A percentile compares a stretch with the other conserved stretches of the same genome.
These are phyloP conservation scores for Colletotrichum kahawae DNA, from an alignment of 2,329 filamentous ascomycete genomes.

Conservation along the genomic window DNA sequence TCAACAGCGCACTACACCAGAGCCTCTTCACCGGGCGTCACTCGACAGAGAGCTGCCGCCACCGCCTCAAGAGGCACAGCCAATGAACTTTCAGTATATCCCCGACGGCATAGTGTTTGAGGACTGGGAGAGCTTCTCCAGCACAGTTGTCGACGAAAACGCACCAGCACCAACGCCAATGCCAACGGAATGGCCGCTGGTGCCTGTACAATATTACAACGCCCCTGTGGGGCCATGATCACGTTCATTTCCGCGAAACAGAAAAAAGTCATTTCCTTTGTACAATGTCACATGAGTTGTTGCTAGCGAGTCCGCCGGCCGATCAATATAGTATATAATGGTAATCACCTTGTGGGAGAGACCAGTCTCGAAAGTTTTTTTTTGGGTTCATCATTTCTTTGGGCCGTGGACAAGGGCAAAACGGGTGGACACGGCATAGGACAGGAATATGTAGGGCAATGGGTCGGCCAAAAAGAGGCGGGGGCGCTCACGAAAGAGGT, in stretches of 20 bases:
- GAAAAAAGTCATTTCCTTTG: constrained; percentile 20
- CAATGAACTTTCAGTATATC: constrained; percentile 51
- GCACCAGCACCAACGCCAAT: constrained; percentile 22
- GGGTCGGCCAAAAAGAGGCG: constrained; percentile 8
- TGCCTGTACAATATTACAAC: constrained; percentile 28
- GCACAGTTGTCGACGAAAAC: constrained; percentile 37
- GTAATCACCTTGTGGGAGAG: constrained; percentile 22
- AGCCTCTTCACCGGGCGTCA: constrained; percentile 17
- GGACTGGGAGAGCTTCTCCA: constrained; percentile 45
- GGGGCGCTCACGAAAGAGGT: constrained; percentile 17
- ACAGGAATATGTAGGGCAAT: constrained; percentile 17
- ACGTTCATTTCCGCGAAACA: background rate
- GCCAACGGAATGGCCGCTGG: constrained; percentile 27
- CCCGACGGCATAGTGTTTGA: constrained; percentile 42
- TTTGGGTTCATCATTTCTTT: background rate
- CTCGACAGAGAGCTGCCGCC: constrained; percentile 23
- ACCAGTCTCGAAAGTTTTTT: constrained; percentile 17
- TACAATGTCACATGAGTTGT: constrained; percentile 18
- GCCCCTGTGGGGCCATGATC: constrained; percentile 23
- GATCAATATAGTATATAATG: constrained; percentile 25
- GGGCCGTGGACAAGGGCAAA: constrained; percentile 10
- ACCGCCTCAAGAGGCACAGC: constrained; percentile 20
- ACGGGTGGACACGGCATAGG: constrained; percentile 4
- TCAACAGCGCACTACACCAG: constrained; percentile 12
- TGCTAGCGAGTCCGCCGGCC: constrained; percentile 10